Base-by-base conservation (phyloP, 2,329 filamentous ascomycete genomes). In the Mollisiaceae sp. region DNA sequence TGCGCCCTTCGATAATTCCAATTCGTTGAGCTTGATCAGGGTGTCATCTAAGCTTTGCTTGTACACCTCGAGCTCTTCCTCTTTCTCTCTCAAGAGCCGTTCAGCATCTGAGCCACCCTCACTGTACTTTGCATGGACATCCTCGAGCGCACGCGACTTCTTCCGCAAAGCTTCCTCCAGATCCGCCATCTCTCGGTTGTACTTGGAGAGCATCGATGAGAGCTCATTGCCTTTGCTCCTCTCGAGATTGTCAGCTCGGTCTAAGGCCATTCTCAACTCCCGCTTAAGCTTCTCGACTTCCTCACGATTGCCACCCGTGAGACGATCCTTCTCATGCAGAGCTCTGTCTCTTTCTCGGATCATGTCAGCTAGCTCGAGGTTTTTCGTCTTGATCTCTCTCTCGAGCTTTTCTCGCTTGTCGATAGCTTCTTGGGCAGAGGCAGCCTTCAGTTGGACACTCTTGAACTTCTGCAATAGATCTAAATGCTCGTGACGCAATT, bases 321-420 rank as follows among this genome's bases (percentile, higher is more conserved):
- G 81, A 63, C 95, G 88, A 76, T 99, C 95, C 77, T 94, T 93
- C 69, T 99, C 95, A 75, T 98, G 93, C 60, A 97, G 80, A 36
- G 95, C 95, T 69, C 95, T 89, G 76, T 99, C 95, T 72, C 95
- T 87, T 81, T 99, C 95, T 52, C 95, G 88, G 70, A 99, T 99
- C 95, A 99, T 98, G 77, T 98, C 93, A 38, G 95, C 95, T 67
- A 99, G 81, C 78, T 99, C 95, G n/a, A 99, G 83, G 76, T 99
- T 99, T 86, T 99, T 99, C 36, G 94, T 97, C 86, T 99, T 99
- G 77, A 99, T 91, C 80, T 99, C 95, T 39, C 94, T 91, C 81
- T 98, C 93, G 60, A 99, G 85, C 82, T 96, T 97, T 81, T 99
- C 95, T 9, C 94, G 90, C 72, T 87, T 89, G 64, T 98, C 95